phyloP scores from a whole-genome alignment of 2,329 filamentous ascomycete genomes.

The Calonectria hawksworthii region DNA sequence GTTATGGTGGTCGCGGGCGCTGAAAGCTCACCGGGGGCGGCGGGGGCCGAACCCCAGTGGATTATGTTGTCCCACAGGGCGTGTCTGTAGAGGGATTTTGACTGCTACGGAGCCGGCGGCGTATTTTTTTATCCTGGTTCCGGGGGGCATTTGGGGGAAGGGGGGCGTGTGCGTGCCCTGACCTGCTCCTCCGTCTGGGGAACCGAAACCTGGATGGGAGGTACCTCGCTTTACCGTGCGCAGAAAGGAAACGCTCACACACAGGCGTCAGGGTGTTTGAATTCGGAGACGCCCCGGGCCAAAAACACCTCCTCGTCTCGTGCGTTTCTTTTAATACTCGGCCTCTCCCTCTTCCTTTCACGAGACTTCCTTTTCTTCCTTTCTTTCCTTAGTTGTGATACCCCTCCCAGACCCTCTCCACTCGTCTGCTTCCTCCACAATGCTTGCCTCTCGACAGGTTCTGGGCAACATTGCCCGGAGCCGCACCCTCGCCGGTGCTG shows the following conservation, averaged over 20 bases:
- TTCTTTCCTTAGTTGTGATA: slow-evolving; percentile 40
- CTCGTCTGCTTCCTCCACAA: slow-evolving; percentile 56
- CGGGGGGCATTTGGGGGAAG: not conserved
- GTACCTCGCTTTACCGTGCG: slow-evolving; percentile 38
- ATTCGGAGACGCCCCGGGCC: slow-evolving; percentile 38
- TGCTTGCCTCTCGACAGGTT: slow-evolving; percentile 81
- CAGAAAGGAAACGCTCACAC: slow-evolving; percentile 30
- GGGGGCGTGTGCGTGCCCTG: slow-evolving; percentile 10
- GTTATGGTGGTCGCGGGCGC: slow-evolving; percentile 28
- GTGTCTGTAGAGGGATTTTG: not conserved
- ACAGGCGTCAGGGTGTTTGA: slow-evolving; percentile 27
- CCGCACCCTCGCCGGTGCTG: slow-evolving; percentile 67
- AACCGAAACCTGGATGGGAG: slow-evolving; percentile 23
- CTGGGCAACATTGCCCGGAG: slow-evolving; percentile 75
- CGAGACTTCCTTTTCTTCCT: slow-evolving; percentile 41
- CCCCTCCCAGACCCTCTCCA: slow-evolving; percentile 44
- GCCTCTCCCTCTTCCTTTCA: slow-evolving; percentile 31
- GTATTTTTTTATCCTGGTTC: not conserved
- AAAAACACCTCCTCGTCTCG: slow-evolving; percentile 44
- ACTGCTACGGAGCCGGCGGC: not conserved
- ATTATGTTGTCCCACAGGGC: slow-evolving; percentile 23
- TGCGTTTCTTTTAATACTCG: slow-evolving; percentile 47
- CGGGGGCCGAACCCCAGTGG: slow-evolving; percentile 24
- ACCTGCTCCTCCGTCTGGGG: slow-evolving; percentile 14
- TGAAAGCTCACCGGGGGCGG: slow-evolving; percentile 20